phyloP scores from a whole-genome alignment of 2,329 filamentous ascomycete genomes.

The Aspergillus persii region DNA sequence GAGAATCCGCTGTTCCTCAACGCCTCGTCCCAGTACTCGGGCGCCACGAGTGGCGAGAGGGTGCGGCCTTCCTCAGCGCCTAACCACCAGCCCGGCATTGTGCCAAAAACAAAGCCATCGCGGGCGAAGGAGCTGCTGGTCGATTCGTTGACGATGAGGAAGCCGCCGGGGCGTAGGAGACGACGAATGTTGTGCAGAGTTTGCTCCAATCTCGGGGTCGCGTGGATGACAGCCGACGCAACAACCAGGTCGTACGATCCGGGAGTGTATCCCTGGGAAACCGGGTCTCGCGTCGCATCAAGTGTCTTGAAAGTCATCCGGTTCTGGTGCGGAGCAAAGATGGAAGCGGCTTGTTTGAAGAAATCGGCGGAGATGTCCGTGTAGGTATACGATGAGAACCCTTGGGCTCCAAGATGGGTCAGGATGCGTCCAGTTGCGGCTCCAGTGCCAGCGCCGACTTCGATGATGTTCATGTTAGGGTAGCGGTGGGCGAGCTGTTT shows the following conservation, averaged over 20 bases:
- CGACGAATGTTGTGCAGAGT: neutral
- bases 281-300: neutral
- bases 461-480: constrained; percentile 42
- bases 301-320: too few relatives aligned
- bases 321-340: neutral
- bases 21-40: constrained; percentile 5
- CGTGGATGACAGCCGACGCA: neutral
- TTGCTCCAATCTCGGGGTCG: neutral
- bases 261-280: neutral
- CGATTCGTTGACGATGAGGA: neutral
- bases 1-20: constrained; percentile 6
- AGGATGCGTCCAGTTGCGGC: neutral
- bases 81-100: neutral
- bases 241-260: neutral
- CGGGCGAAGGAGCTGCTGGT: neutral
- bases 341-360: neutral
- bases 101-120: neutral
- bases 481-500: constrained; percentile 40
- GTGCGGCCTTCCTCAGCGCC: neutral
- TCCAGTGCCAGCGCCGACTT: neutral
- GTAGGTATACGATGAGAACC: too few relatives aligned
- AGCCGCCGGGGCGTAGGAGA: neutral
- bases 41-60: neutral
- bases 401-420: neutral
- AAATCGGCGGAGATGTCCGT: neutral